These are phyloP conservation scores for Fusarium heterosporum DNA, from an alignment of 2,329 filamentous ascomycete species.

Conservation along the genomic window DNA sequence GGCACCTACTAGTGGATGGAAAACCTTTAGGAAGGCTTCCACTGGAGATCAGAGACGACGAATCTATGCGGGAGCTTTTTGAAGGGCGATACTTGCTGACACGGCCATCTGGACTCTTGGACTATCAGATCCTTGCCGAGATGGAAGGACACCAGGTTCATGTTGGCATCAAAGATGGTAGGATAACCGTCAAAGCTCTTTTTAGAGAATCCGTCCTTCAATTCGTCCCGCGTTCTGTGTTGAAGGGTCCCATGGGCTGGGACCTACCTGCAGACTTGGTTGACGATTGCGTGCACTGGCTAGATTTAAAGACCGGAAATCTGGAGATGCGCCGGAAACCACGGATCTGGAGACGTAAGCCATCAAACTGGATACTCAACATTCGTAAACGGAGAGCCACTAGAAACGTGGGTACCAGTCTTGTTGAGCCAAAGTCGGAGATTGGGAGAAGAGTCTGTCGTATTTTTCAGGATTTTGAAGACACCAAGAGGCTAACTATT, in stretches of 20 bases:
- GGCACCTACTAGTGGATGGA: conserved; percentile 53
- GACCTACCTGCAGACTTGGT: conserved; percentile 66
- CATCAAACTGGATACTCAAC: conserved; percentile 52
- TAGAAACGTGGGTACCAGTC: conserved; percentile 11
- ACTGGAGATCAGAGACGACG: conserved; percentile 58
- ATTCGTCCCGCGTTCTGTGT: conserved; percentile 50
- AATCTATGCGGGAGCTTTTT: conserved; percentile 63
- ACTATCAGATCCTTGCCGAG: conserved; percentile 54
- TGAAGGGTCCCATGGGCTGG: conserved; percentile 44
- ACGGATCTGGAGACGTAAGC: conserved; percentile 45
- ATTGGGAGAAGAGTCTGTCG: conserved; percentile 46
- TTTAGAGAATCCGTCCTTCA: conserved; percentile 44
- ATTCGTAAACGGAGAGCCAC: conserved; percentile 36
- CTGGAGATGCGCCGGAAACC: conserved; percentile 65
- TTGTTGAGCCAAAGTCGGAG: conserved; percentile 63
- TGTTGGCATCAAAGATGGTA: conserved; percentile 59
- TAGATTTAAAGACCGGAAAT: conserved; percentile 56
- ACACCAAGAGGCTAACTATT: conserved; percentile 31
- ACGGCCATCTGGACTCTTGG: conserved; percentile 66
- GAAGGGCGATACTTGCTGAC: conserved; percentile 63
- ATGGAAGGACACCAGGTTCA: conserved; percentile 57
- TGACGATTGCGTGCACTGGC: conserved; percentile 69
- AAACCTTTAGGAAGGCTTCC: conserved; percentile 62
- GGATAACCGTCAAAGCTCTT: conserved; percentile 59
- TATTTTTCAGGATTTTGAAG: conserved; percentile 60